Percentiles rank a stretch among this genome's conserved stretches.
These are phyloP conservation scores for Epicoccum sorghinum DNA, from an alignment of 2,329 filamentous ascomycete species.

Conservation along the genomic window DNA sequence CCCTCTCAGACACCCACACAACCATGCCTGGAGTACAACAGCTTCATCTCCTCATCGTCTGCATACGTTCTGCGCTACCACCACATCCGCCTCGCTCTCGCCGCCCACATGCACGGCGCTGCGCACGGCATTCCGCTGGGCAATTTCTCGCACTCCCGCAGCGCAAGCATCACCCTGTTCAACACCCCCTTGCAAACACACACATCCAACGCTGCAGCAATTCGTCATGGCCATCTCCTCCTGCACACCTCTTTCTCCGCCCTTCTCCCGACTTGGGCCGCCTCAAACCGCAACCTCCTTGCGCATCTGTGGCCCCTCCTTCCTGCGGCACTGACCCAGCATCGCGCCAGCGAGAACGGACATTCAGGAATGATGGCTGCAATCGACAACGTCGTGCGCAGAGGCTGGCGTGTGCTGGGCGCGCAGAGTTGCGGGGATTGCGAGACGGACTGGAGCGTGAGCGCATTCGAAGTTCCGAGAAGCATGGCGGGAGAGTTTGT, in stretches of 20 bases:
- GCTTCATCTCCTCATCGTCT: constrained; percentile 26
- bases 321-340: constrained; percentile 35
- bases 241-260: constrained; percentile 28
- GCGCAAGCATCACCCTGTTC: constrained; percentile 20
- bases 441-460: constrained; percentile 35
- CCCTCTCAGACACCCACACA: constrained; percentile 6
- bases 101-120: constrained; percentile 23
- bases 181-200: constrained; percentile 20
- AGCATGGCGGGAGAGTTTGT: constrained; percentile 16
- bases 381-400: constrained; percentile 27
- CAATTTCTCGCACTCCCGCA: constrained; percentile 19
- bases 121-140: constrained; percentile 33
- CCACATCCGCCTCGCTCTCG: constrained; percentile 38
- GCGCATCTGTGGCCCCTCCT: constrained; percentile 24
- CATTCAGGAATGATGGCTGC: constrained; percentile 31
- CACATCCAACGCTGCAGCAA: constrained; percentile 21
- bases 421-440: constrained; percentile 32
- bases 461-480: constrained; percentile 7
- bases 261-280: constrained; percentile 20
- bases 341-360: constrained; percentile 30
- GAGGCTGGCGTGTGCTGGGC: constrained; percentile 22
- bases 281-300: constrained; percentile 16
- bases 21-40: constrained; percentile 35
- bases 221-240: constrained; percentile 23
- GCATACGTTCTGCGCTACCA: constrained; percentile 35